Evolutionary conservation across 805 yeast species (phyloP).

Genomic region (Jamesozyma jinghongensis): DNA sequence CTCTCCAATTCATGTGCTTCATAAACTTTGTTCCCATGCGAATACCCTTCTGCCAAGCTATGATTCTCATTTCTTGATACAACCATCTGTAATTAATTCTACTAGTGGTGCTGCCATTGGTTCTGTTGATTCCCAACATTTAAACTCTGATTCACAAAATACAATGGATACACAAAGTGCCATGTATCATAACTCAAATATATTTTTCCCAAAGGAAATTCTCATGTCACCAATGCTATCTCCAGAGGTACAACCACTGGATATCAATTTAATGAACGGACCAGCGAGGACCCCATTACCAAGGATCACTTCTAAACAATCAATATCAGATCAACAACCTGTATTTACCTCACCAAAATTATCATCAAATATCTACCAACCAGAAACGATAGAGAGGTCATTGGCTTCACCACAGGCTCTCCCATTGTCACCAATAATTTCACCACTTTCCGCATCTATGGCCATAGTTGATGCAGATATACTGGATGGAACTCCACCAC

Average conservation of each 20-base stretch:
- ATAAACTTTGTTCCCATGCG: slow-evolving; percentile 70
- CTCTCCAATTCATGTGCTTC: slow-evolving; percentile 80
- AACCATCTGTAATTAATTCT: background rate
- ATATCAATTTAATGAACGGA: slow-evolving; percentile 7
- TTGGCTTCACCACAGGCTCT: slow-evolving; percentile 57
- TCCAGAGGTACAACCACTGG: slow-evolving; percentile 30
- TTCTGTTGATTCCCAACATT: background rate
- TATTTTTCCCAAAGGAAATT: slow-evolving; percentile 34
- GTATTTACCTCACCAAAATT: slow-evolving; percentile 27
- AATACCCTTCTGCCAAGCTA: slow-evolving; percentile 72
- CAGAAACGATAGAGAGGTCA: slow-evolving; percentile 37
- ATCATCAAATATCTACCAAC: slow-evolving; percentile 46
- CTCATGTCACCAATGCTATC: slow-evolving; percentile 42
- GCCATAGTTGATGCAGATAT: slow-evolving; percentile 12
- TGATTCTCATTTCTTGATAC: slow-evolving; percentile 27
- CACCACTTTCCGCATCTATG: slow-evolving; percentile 42
- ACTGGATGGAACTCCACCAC: slow-evolving; percentile 12
- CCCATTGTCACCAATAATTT: slow-evolving; percentile 45
- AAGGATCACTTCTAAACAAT: background rate
- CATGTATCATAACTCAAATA: slow-evolving; percentile 30
- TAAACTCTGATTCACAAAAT: too few relatives aligned
- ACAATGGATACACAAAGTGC: background rate
- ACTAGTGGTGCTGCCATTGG: background rate
- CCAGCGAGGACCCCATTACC: slow-evolving; percentile 8
- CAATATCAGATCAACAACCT: background rate